Percentiles rank a stretch among this genome's conserved stretches.
Conservation (phyloP, 2,329 filamentous ascomycete genomes). For the Cordyceps cicadae region DNA sequence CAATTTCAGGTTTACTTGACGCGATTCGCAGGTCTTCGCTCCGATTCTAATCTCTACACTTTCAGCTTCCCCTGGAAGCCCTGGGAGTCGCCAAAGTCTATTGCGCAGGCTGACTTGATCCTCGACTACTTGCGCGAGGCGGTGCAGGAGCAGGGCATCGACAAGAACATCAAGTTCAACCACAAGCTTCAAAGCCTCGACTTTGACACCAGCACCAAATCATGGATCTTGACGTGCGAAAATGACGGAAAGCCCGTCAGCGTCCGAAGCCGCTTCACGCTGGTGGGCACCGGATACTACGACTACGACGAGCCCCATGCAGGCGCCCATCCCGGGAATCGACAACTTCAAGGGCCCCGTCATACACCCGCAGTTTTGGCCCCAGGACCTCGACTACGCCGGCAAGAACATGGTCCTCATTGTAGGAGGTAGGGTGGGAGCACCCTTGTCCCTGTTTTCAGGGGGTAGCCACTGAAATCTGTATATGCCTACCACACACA, state of each 20-base stretch:
- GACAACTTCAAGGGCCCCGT: constrained; percentile 56
- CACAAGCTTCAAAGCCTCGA: constrained; percentile 40
- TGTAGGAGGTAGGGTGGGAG: too few species aligned
- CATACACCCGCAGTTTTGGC: constrained; percentile 72
- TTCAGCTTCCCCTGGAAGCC: constrained; percentile 65
- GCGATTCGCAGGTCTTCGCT: constrained; percentile 47
- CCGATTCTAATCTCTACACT: constrained; percentile 53
- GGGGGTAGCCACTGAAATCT: too few species aligned
- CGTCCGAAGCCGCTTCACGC: constrained; percentile 41
- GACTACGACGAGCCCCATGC: constrained; percentile 58
- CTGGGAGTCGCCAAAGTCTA: constrained; percentile 45
- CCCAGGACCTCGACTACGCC: constrained; percentile 55
- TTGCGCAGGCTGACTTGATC: constrained; percentile 46
- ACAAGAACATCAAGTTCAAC: constrained; percentile 43
- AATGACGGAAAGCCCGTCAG: constrained; percentile 24
- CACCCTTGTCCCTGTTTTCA: too few species aligned
- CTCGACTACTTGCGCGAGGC: constrained; percentile 46
- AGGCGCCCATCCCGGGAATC: constrained; percentile 56
- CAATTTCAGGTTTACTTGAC: background rate
- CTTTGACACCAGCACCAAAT: constrained; percentile 49
- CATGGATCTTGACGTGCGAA: constrained; percentile 40
- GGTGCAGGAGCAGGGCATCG: constrained; percentile 41
- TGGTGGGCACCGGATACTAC: constrained; percentile 61
- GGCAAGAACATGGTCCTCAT: constrained; percentile 61
- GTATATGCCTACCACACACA: too few species aligned